Evolutionary conservation across 2,329 filamentous ascomycete species (phyloP).

Genomic region (Colletotrichum noveboracense): DNA sequence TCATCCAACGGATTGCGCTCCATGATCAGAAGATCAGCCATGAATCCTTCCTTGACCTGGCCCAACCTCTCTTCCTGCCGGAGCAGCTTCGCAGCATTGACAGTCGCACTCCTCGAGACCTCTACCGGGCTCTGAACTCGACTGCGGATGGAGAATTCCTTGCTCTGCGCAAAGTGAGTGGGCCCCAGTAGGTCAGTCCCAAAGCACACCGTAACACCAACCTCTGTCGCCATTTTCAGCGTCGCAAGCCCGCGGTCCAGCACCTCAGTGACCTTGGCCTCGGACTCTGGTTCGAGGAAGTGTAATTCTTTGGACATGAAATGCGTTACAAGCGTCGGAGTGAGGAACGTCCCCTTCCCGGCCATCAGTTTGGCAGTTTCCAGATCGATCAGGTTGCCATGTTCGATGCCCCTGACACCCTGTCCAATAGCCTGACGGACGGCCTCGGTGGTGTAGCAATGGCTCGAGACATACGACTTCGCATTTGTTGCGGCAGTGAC

Average conservation of each 20-base stretch:
- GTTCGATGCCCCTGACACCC: neutral
- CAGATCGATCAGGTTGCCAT: neutral
- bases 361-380: neutral
- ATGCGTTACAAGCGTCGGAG: neutral
- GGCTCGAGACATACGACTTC: constrained; percentile 60
- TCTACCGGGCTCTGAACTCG: neutral
- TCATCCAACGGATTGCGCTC: constrained; percentile 59
- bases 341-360: neutral
- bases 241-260: neutral
- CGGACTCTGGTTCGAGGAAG: neutral
- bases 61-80: neutral
- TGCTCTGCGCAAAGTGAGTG: neutral
- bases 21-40: constrained; percentile 58
- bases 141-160: neutral
- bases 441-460: constrained; percentile 29
- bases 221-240: neutral
- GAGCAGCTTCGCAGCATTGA: neutral
- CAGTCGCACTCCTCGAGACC: neutral
- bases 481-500: constrained; percentile 50
- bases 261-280: neutral
- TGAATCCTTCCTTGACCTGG: constrained; percentile 54
- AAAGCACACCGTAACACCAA: neutral
- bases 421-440: neutral
- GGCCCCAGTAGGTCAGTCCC: neutral
- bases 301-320: neutral